Evolutionary conservation across 805 yeast genomes (phyloP).

Genomic region (Kuraishia floccosa): DNA sequence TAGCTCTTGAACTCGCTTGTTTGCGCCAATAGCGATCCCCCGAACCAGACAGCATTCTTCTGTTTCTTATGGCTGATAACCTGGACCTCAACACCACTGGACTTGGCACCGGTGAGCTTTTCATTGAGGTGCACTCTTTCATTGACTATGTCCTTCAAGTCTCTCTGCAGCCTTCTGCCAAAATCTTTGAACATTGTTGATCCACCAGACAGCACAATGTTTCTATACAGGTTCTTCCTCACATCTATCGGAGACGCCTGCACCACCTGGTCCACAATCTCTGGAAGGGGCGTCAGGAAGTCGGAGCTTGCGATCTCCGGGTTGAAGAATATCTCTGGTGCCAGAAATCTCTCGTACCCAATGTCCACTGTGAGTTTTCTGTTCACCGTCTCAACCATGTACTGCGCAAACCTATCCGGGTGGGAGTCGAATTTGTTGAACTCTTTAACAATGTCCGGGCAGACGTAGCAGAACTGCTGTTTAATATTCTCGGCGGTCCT

Average conservation of each 20-base stretch:
- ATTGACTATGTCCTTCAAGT: conserved; percentile 75
- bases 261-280: conserved; percentile 90
- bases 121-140: conserved; percentile 82
- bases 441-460: conserved; percentile 96
- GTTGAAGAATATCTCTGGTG: conserved; percentile 97
- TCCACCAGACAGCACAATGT: conserved; percentile 94
- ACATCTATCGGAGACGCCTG: conserved; percentile 97
- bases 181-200: conserved; percentile 98
- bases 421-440: conserved; percentile 91
- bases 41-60: conserved; percentile 99
- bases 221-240: conserved; percentile 89
- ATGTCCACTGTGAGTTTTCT: conserved; percentile 69
- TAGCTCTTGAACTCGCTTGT: conserved; percentile 93
- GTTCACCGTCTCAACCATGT: conserved; percentile 70
- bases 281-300: conserved; percentile 90
- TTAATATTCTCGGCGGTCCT: conserved; percentile 95
- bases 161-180: conserved; percentile 95
- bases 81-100: conserved; percentile 94
- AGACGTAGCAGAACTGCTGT: conserved; percentile 93
- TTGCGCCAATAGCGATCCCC: conserved; percentile 94
- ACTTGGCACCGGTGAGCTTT: conserved; percentile 57
- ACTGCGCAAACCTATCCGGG: conserved; percentile 89
- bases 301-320: conserved; percentile 96
- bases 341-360: conserved; percentile 95
- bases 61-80: conserved; percentile 96